A percentile compares a stretch with the other conserved stretches of the same genome.
Conservation (phyloP, 306 rosid genomes). For the Gastrolobium bilobum region DNA sequence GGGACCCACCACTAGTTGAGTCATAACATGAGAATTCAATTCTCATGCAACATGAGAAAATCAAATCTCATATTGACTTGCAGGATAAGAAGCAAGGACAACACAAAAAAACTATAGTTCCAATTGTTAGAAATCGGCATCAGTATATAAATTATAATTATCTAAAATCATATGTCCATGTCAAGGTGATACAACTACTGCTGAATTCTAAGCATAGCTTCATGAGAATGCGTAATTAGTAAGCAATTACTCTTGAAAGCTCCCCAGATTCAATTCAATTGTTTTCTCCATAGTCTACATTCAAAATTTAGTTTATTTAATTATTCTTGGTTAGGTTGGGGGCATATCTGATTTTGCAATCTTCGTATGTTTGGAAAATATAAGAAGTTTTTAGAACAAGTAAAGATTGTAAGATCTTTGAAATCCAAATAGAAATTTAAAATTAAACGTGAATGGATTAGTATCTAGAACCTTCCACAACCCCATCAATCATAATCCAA, state of each 20-base stretch:
- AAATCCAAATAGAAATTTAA: neutral
- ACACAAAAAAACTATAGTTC: neutral
- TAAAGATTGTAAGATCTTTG: neutral
- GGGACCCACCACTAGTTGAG: too few relatives aligned
- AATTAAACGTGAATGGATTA: neutral
- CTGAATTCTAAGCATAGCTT: constrained; percentile 18
- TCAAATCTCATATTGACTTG: too few relatives aligned
- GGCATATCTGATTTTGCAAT: neutral
- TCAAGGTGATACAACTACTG: neutral
- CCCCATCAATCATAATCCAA: neutral
- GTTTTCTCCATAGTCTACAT: neutral
- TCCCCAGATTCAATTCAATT: neutral
- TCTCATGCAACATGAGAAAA: too few relatives aligned
- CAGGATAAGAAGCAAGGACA: too few relatives aligned
- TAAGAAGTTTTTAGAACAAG: neutral
- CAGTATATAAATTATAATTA: neutral
- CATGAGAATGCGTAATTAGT: neutral
- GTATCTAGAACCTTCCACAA: constrained; percentile 16
- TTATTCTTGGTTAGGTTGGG: neutral
- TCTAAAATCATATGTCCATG: neutral
- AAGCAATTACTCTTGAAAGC: neutral
- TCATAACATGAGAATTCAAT: too few relatives aligned
- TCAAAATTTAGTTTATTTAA: neutral
- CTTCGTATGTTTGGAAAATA: neutral
- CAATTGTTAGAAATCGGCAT: neutral